Conservation (phyloP, 192 early-diverging fungal species). For the Thoreauomyces humboldtii region DNA sequence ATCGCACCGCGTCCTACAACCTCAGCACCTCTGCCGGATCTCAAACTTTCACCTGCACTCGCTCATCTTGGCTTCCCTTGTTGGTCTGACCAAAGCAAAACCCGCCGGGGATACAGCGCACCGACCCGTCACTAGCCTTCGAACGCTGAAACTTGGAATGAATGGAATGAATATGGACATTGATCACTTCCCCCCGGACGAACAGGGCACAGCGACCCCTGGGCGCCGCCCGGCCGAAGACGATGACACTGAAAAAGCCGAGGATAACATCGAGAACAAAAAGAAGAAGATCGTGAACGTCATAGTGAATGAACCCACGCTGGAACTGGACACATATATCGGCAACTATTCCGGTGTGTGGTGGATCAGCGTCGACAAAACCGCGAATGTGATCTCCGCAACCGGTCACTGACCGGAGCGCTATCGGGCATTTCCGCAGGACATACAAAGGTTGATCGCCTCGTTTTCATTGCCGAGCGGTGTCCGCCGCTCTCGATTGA, state of each 20-base stretch:
- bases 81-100: too few species aligned
- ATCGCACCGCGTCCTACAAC: too few species aligned
- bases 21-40: too few species aligned
- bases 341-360: slow-evolving; percentile 65
- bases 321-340: slow-evolving; percentile 66
- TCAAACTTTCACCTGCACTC: too few species aligned
- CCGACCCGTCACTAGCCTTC: not conserved
- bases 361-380: too few species aligned
- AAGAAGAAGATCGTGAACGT: slow-evolving; percentile 37
- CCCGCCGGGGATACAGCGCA: not conserved
- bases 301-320: slow-evolving; percentile 20
- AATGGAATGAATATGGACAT: not conserved
- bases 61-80: too few species aligned
- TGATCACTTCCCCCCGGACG: not conserved
- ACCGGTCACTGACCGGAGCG: not conserved
- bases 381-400: not conserved
- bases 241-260: not conserved
- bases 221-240: not conserved
- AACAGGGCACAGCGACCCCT: too few species aligned
- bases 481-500: slow-evolving; percentile 69
- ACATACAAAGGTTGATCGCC: slow-evolving; percentile 64
- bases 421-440: slow-evolving; percentile 37
- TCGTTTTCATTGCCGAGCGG: slow-evolving; percentile 70
- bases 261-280: slow-evolving; percentile 14
- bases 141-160: too few species aligned